phyloP scores from a whole-genome alignment of 2,329 filamentous ascomycete species.

The Colletotrichum tamarilloi region DNA sequence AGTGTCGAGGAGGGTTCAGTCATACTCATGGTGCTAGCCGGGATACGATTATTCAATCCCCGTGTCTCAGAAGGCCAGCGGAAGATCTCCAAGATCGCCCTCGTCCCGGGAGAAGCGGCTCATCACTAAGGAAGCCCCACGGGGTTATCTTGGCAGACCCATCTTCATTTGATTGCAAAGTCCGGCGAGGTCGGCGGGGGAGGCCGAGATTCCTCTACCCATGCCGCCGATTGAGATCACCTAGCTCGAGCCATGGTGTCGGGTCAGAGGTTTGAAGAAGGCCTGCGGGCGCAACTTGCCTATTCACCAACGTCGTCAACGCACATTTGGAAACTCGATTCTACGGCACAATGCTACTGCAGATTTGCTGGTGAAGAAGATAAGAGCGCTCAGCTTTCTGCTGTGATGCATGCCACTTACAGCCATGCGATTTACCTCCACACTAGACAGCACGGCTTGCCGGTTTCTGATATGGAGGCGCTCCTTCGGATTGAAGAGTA shows the following conservation, averaged over 20 bases:
- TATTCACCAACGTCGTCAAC: background rate
- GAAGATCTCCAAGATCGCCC: background rate
- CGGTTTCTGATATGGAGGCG: background rate
- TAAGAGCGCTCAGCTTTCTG: background rate
- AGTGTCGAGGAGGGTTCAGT: background rate
- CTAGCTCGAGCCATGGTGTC: background rate
- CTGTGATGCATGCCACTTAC: background rate
- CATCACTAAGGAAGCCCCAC: background rate
- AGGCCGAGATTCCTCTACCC: background rate
- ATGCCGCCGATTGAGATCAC: background rate
- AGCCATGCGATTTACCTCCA: background rate
- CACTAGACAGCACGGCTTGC: background rate
- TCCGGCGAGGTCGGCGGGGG: conserved; percentile 1
- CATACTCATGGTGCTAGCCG: background rate
- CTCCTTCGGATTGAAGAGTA: background rate
- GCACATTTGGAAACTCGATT: background rate
- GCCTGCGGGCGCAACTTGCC: background rate
- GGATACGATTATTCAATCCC: background rate
- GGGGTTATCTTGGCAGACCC: background rate
- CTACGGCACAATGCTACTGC: background rate
- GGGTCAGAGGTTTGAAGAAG: background rate
- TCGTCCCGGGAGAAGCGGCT: background rate
- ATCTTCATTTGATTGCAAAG: background rate
- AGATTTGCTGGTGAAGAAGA: too few species aligned
- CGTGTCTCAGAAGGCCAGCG: background rate